Base-by-base conservation (phyloP, 345 rosid genomes). In the Lepidium aucheri region DNA sequence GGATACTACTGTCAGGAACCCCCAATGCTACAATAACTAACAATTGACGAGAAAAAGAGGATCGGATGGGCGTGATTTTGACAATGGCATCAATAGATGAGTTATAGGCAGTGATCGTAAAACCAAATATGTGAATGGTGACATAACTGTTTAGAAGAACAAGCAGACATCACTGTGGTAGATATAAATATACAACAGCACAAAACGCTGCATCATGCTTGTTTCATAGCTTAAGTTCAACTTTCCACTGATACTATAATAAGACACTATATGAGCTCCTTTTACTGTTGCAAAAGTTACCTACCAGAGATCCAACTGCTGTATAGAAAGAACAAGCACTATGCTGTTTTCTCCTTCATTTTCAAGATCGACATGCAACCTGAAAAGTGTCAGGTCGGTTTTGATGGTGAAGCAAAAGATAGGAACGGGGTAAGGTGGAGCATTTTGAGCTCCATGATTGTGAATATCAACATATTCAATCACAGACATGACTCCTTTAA, bases 281-380 rank as follows among this genome's bases (percentile, higher is more conserved):
- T 28, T 30, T 45, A 54, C 57, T 14, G n/a, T 42, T 52, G 45
- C 46, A 65, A 46, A 26, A 60, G 20, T 40, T 43, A 69, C 83
- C 41, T 78, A 92, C 98, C 98, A 22, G 68, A 81, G 59, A 75
- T 83, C 79, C 39, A 79, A 50, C 58, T 73, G 77, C 11, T 73
- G 77, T 47, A 83, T 60, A 65, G 83, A 70, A 73, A 92, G 60
- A 59, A 47, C 38, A 55, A 88, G 67, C 15, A 68, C 54, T 60
- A 84, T 77, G 79, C 86, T 81, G 67, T 79, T 76, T 70, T 78
- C 88, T 79, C 79, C 85, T 72, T 77, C 83, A 82, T 85, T 83
- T 67, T 73, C 91, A 75, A 92, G 85, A 82, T 87, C 80, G 73
- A 87, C 57, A 50, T 73, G 77, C 34, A 84, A 57, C 74, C 63